Evolutionary conservation across 1,284 basidiomycete genomes (phyloP).

Genomic region (Vanrija sp.): DNA sequence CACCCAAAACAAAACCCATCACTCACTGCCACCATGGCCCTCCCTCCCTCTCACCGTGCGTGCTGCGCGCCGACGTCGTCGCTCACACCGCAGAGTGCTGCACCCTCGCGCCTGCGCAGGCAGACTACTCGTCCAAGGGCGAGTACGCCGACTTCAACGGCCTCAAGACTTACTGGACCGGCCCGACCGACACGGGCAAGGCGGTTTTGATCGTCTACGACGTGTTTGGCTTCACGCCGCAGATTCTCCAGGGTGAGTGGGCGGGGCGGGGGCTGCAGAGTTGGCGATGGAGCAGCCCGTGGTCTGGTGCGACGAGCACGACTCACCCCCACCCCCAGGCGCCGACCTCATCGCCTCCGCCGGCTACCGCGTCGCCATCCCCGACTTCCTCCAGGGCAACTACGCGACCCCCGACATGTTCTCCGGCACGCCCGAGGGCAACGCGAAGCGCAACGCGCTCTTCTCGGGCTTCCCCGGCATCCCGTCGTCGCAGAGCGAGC

Average conservation of each 20-base stretch:
- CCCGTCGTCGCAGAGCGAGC: constrained; percentile 32
- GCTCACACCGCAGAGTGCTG: constrained; percentile 47
- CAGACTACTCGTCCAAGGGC: constrained; percentile 53
- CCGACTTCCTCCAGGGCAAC: constrained; percentile 50
- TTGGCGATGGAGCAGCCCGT: no score
- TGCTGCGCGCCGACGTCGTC: no score
- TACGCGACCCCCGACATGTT: constrained; percentile 45
- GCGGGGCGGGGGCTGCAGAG: no score
- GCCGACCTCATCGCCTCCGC: constrained; percentile 47
- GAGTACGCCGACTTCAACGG: constrained; percentile 42
- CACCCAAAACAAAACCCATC: no score
- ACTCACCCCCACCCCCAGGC: constrained; percentile 19
- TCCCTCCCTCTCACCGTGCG: no score
- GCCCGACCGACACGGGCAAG: constrained; percentile 35
- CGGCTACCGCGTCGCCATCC: constrained; percentile 50
- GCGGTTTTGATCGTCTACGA: constrained; percentile 33
- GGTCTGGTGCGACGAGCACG: no score
- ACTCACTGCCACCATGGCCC: no score
- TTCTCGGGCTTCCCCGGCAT: constrained; percentile 37
- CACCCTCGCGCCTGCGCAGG: constrained; percentile 51
- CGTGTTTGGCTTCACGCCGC: constrained; percentile 46
- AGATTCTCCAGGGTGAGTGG: no score
- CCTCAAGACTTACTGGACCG: constrained; percentile 45
- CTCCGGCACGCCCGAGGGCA: constrained; percentile 20
- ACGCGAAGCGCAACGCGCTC: constrained; percentile 28